phyloP scores from a whole-genome alignment of 495 filamentous ascomycete genomes.

The Neurospora terricola region DNA sequence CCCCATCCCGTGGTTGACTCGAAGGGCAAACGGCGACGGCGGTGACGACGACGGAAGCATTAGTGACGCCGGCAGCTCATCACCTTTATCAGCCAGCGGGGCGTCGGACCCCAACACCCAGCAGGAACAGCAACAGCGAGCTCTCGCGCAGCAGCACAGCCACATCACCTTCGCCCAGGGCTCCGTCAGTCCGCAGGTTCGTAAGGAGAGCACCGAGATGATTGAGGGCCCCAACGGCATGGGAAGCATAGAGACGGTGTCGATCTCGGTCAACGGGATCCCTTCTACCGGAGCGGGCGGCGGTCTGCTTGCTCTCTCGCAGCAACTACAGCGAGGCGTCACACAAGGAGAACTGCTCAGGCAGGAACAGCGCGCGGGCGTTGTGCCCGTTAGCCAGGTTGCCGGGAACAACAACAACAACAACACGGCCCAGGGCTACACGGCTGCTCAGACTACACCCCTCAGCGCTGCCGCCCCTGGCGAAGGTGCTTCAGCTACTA shows the following conservation, averaged over 20 bases:
- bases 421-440: constrained; percentile 9
- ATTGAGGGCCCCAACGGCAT: constrained; percentile 64
- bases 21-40: constrained; percentile 16
- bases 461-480: constrained; percentile 14
- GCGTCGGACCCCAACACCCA: constrained; percentile 2
- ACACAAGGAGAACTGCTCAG: constrained; percentile 69
- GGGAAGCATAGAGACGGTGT: constrained; percentile 62
- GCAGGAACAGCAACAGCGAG: constrained; percentile 8
- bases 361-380: constrained; percentile 68
- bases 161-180: constrained; percentile 5
- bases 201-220: constrained; percentile 56
- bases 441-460: constrained; percentile 2
- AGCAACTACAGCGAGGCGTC: constrained; percentile 35
- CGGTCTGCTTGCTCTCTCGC: constrained; percentile 9
- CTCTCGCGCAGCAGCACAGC: neutral
- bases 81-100: constrained; percentile 13
- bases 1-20: constrained; percentile 77
- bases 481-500: constrained; percentile 7
- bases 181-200: constrained; percentile 33
- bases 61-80: constrained; percentile 12
- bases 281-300: constrained; percentile 29
- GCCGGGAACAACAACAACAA: constrained; percentile 13
- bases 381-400: constrained; percentile 46
- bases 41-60: constrained; percentile 16
- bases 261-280: constrained; percentile 56